These are phyloP conservation scores for Fusarium denticulatum DNA, from an alignment of 2,329 filamentous ascomycete species.

Conservation along the genomic window DNA sequence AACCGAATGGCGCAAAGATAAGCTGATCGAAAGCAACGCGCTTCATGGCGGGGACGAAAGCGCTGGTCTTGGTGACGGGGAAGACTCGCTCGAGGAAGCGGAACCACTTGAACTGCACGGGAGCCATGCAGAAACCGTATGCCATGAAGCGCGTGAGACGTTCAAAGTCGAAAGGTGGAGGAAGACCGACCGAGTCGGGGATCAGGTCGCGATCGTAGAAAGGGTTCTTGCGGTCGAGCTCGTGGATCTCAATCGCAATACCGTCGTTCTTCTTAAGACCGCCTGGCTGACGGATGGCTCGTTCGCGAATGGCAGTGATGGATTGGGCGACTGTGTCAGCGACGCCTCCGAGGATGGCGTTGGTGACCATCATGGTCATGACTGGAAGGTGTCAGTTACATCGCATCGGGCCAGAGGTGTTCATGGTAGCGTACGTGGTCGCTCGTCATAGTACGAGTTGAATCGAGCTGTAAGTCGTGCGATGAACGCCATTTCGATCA, in stretches of 20 bases:
- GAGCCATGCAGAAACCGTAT: constrained; percentile 96
- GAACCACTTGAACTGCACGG: constrained; percentile 96
- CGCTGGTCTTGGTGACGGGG: constrained; percentile 81
- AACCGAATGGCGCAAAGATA: constrained; percentile 88
- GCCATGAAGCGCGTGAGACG: constrained; percentile 94
- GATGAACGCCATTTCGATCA: constrained; percentile 89
- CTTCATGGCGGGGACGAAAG: constrained; percentile 83
- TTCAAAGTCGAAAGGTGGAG: constrained; percentile 94
- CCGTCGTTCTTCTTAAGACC: constrained; percentile 72
- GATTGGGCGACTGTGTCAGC: constrained; percentile 96
- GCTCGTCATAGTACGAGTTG: constrained; percentile 92
- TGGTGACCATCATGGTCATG: constrained; percentile 98
- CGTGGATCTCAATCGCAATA: constrained; percentile 87
- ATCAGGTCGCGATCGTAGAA: constrained; percentile 73
- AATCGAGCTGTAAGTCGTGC: constrained; percentile 86
- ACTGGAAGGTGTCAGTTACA: constrained; percentile 60
- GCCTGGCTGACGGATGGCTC: constrained; percentile 70
- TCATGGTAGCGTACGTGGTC: constrained; percentile 70
- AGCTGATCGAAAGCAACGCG: constrained; percentile 92
- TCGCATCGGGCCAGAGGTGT: neutral
- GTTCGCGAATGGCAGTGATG: constrained; percentile 82
- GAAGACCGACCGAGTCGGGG: constrained; percentile 67
- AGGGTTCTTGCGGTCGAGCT: constrained; percentile 83
- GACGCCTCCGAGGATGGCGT: constrained; percentile 92
- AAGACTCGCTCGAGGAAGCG: constrained; percentile 83